Evolutionary conservation across 2,329 filamentous ascomycete genomes (phyloP), one percentile per base, ranked within the genome.

Genomic region (Cadophora luteo-olivacea): DNA sequence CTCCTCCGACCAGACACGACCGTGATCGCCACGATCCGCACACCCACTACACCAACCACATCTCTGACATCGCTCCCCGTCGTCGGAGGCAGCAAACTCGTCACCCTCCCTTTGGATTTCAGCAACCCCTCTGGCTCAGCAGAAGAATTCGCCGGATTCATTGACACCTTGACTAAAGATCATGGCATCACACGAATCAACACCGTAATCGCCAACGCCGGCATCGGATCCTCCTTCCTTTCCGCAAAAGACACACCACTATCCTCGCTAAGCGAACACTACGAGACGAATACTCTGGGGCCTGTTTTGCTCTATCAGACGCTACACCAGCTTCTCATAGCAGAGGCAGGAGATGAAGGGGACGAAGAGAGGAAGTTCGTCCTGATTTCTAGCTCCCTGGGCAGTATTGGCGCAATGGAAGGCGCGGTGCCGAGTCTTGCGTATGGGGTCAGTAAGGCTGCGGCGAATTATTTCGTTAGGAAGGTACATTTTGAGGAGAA

Each of bases 191-290:
- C 75, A 6, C 74, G 79, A 36, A 74, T 87, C 1, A 82, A 88
- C 70, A 74, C 84, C 11, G 77, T 87, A 2, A 82, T 88, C 63
- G 81, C 84, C 38, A 87, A 87, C 71, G 84, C 85, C 0, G 85
- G 81, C 11, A 78, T 82, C 3, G 76, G 75, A 2, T 71, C 75
- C 0, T 55, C 70, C 5, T 83, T 75, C 63, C 75, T 77, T 0
- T 33, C 67, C 11, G 69, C 72, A 0, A 75, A 81, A 1, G 67
- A 72, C 1, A 79, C 80, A 12, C 72, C 77, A 12, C 72, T 80
- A 14, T 76, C 77, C 5, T 79, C 81, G 12, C 64, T 86, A 33
- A 49, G 70, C 3, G 71, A 72, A 0, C 78, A 82, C 71, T 75
- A 85, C 55, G 74, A 81, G 0, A 71, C 81, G 61, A 87, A 87